Evolutionary conservation across 2,329 filamentous ascomycete species (phyloP), one percentile per base, ranked within the genome.

Genomic region (Moelleriella libera): DNA sequence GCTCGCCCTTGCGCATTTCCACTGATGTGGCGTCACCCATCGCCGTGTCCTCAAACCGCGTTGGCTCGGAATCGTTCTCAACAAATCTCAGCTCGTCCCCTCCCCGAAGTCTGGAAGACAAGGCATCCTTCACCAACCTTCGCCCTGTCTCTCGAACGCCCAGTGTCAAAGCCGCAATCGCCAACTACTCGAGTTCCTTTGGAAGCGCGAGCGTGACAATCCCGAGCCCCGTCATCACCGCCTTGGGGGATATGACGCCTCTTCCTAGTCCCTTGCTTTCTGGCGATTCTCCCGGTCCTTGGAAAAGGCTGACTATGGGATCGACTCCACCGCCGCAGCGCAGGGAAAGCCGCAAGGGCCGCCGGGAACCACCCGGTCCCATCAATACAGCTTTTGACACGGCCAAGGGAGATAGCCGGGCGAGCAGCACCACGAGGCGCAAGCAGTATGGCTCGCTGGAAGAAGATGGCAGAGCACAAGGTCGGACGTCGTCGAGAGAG

Each of bases 171-270:
- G 69, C 74, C n/a, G 68, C 71, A 44, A 62, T 78, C 14, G 62
- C 68, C 43, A 70, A 67, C 57, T 68, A 68, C 50, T 66, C 78
- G 34, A 69, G 73, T 41, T 61, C 68, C 30, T 59, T 63, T 12
- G 80, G 76, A 39, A 70, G 79, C 2, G 73, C 82, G 10, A 83
- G 76, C 56, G 88, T 83, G 4, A 68, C 74, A 31, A 71, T 83
- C n/a, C 77, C 83, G 6, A 88, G 84, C 48, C 85, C 85, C 4
- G 76, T 85, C 53, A 77, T 88, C 47, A 75, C 80, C 50, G 83
- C 84, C 43, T 83, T 88, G 78, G 80, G 81, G 51, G 83, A 88
- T 60, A 68, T 92, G 52, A 90, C 86, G 4, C 85, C 85, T 48
- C 67, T 92, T 34, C 85, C 85, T 3, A 90, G 85, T 28, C 85